Conservation (phyloP, 2,329 filamentous ascomycete genomes). For the Penicillium sp. region DNA sequence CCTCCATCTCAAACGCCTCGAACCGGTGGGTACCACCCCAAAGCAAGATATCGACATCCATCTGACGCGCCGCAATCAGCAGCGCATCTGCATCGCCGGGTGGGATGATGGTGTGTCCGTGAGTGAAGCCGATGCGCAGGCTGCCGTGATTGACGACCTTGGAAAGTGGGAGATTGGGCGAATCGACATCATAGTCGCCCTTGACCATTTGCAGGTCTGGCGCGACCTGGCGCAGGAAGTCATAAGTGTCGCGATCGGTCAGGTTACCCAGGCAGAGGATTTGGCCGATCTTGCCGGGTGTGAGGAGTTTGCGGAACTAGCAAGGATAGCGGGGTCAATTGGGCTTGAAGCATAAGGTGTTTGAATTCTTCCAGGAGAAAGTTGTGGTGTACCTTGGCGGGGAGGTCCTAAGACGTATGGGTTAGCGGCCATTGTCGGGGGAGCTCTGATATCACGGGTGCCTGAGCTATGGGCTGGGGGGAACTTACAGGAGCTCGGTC, state of each 20-base stretch:
- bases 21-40: slow-evolving; percentile 73
- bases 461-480: slow-evolving; percentile 14
- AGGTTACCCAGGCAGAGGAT: slow-evolving; percentile 80
- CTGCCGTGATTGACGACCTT: slow-evolving; percentile 72
- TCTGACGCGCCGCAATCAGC: slow-evolving; percentile 69
- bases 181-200: slow-evolving; percentile 70
- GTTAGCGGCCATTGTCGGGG: slow-evolving; percentile 23
- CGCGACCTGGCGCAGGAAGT: slow-evolving; percentile 74
- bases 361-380: neutral
- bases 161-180: slow-evolving; percentile 65
- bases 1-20: slow-evolving; percentile 72
- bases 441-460: slow-evolving; percentile 13
- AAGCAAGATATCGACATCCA: slow-evolving; percentile 71
- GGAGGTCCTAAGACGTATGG: slow-evolving; percentile 66
- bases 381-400: slow-evolving; percentile 69
- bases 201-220: slow-evolving; percentile 73
- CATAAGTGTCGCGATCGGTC: slow-evolving; percentile 78
- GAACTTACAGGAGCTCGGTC: slow-evolving; percentile 75
- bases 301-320: slow-evolving; percentile 83
- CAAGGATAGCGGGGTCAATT: slow-evolving; percentile 15
- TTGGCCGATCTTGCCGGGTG: slow-evolving; percentile 80
- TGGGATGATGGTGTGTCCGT: slow-evolving; percentile 69
- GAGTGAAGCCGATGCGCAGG: slow-evolving; percentile 70
- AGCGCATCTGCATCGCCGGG: slow-evolving; percentile 69
- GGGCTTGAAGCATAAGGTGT: neutral